Evolutionary conservation across 306 rosid species (phyloP).

Genomic region (Ceratonia siliqua): DNA sequence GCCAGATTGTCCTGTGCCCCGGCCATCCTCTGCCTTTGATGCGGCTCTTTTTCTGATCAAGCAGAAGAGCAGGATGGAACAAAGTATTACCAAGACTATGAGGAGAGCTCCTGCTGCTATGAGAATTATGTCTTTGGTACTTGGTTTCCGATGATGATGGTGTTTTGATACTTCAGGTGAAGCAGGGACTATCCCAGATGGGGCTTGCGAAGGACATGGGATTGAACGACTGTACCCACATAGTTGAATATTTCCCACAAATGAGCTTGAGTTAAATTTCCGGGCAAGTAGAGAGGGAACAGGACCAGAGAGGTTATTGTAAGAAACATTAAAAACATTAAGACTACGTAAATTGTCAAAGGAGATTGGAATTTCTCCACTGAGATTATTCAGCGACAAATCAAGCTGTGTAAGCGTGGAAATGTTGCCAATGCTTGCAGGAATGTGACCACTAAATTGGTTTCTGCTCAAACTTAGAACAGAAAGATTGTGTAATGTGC

Average conservation of each 20-base stretch:
- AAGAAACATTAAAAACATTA: slow-evolving; percentile 64
- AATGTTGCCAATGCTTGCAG: slow-evolving; percentile 58
- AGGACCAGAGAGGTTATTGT: slow-evolving; percentile 76
- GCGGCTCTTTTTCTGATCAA: slow-evolving; percentile 60
- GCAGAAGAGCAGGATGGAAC: slow-evolving; percentile 64
- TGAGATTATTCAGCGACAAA: slow-evolving; percentile 69
- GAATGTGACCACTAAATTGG: slow-evolving; percentile 63
- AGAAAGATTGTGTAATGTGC: slow-evolving; percentile 55
- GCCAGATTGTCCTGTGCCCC: slow-evolving; percentile 37
- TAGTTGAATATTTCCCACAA: slow-evolving; percentile 66
- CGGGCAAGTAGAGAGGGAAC: slow-evolving; percentile 62
- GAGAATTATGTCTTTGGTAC: slow-evolving; percentile 79
- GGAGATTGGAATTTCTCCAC: slow-evolving; percentile 70
- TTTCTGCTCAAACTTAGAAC: slow-evolving; percentile 58
- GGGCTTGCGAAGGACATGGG: slow-evolving; percentile 61
- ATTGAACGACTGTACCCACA: slow-evolving; percentile 71
- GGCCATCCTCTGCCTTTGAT: slow-evolving; percentile 49
- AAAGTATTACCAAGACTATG: slow-evolving; percentile 49
- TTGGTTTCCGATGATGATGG: slow-evolving; percentile 54
- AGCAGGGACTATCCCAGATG: slow-evolving; percentile 46
- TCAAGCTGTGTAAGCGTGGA: slow-evolving; percentile 70
- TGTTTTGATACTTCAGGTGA: slow-evolving; percentile 37
- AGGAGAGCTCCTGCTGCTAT: slow-evolving; percentile 78
- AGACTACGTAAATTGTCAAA: slow-evolving; percentile 50
- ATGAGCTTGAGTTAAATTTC: slow-evolving; percentile 74